phyloP scores from a whole-genome alignment of 345 rosid genomes.

The Lumnitzera racemosa region DNA sequence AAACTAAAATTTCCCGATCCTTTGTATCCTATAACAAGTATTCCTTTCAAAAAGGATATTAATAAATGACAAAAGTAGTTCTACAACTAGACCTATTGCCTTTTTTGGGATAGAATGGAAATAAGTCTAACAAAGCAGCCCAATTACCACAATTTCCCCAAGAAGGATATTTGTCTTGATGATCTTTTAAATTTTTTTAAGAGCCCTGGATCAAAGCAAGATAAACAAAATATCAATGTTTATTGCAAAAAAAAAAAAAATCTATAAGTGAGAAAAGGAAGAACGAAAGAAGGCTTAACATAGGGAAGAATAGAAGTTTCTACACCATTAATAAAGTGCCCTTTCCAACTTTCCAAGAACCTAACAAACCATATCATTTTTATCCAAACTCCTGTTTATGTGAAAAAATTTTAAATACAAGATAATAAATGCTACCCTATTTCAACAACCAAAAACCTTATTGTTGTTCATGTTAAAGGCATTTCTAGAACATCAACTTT shows the following conservation, averaged over 20 bases:
- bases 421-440: conserved; percentile 7
- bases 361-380: conserved; percentile 23
- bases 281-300: conserved; percentile 92
- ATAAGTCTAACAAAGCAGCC: conserved; percentile 95
- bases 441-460: conserved; percentile 30
- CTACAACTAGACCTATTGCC: conserved; percentile 77
- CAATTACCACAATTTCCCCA: conserved; percentile 97
- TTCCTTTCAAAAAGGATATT: conserved; percentile 79
- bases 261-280: conserved; percentile 86
- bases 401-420: conserved; percentile 21
- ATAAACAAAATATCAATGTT: conserved; percentile 19
- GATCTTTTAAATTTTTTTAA: conserved; percentile 91
- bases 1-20: conserved; percentile 50
- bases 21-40: conserved; percentile 83
- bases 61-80: conserved; percentile 69
- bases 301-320: conserved; percentile 87
- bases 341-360: conserved; percentile 68
- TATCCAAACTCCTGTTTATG: conserved; percentile 41
- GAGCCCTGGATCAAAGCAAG: conserved; percentile 46
- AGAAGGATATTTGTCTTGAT: conserved; percentile 90
- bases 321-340: conserved; percentile 55
- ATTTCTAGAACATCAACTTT: conserved; percentile 80
- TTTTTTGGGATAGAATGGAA: conserved; percentile 91
- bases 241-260: conserved; percentile 85
- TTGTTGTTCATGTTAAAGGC: conserved; percentile 82